Percentiles rank a stretch among this genome's conserved stretches.
These are phyloP conservation scores for Metschnikowia kunwiensis DNA, from an alignment of 805 yeast genomes.

Conservation along the genomic window DNA sequence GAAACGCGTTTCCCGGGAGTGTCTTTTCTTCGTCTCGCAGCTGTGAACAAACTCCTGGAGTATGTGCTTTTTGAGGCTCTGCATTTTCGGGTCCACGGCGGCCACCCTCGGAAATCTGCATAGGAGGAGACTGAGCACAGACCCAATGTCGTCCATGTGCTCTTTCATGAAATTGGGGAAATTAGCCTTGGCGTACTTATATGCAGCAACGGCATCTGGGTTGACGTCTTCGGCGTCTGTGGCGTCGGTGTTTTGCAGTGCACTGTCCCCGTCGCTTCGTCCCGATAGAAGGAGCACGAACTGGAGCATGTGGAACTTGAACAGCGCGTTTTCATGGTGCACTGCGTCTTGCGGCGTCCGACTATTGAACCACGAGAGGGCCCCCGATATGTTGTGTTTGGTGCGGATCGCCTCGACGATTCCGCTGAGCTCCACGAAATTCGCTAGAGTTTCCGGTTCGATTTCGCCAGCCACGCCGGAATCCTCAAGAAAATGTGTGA, in stretches of 20 bases:
- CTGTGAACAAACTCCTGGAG: constrained; percentile 4
- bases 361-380: constrained; percentile 33
- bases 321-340: constrained; percentile 27
- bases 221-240: constrained; percentile 4
- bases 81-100: constrained; percentile 16
- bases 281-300: constrained; percentile 27
- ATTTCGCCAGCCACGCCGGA: constrained; percentile 21
- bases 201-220: constrained; percentile 32
- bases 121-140: constrained; percentile 32
- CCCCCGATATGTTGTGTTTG: constrained; percentile 31
- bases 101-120: constrained; percentile 15
- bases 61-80: constrained; percentile 2
- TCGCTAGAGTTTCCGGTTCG: constrained; percentile 23
- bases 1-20: constrained; percentile 24
- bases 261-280: background rate
- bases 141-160: constrained; percentile 33
- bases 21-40: constrained; percentile 15
- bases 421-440: constrained; percentile 28
- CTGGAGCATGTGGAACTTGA: constrained; percentile 41
- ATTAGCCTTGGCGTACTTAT: constrained; percentile 36
- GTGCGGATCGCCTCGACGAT: constrained; percentile 34
- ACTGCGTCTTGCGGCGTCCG: constrained; percentile 13
- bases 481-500: constrained; percentile 28
- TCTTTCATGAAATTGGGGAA: constrained; percentile 32
- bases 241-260: background rate